A percentile compares a stretch with the other conserved stretches of the same genome.
phyloP scores from a whole-genome alignment of 2,329 filamentous ascomycete species.

The Fusarium subglutinans region DNA sequence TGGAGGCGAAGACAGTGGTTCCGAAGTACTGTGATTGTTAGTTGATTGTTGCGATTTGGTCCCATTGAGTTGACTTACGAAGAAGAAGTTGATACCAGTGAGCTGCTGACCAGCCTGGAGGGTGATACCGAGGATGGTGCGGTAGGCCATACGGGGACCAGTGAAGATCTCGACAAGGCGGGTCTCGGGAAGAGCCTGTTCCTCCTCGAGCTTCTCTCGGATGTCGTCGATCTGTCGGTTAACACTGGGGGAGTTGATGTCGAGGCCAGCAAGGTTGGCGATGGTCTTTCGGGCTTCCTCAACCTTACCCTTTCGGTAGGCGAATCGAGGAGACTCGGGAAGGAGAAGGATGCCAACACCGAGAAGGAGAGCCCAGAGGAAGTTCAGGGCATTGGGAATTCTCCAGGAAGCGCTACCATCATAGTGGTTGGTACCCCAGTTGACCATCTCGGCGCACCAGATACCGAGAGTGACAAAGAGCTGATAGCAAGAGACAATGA shows the following conservation, averaged over 20 bases:
- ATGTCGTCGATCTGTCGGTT: conserved; percentile 62
- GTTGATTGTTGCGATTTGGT: neutral
- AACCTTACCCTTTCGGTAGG: conserved; percentile 56
- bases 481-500: conserved; percentile 72
- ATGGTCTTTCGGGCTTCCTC: conserved; percentile 61
- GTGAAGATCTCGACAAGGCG: conserved; percentile 71
- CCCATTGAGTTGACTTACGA: conserved; percentile 43
- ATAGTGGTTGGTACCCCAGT: conserved; percentile 66
- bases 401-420: conserved; percentile 65
- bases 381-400: conserved; percentile 67
- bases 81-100: conserved; percentile 69
- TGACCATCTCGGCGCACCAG: conserved; percentile 65
- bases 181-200: conserved; percentile 55
- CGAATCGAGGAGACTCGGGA: conserved; percentile 64
- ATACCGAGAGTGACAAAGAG: conserved; percentile 76
- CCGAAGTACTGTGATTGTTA: conserved; percentile 59
- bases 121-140: conserved; percentile 68
- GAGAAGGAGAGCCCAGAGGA: conserved; percentile 64
- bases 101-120: conserved; percentile 75
- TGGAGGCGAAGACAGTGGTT: conserved; percentile 71
- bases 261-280: conserved; percentile 56
- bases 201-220: conserved; percentile 59
- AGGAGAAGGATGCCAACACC: conserved; percentile 61
- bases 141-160: conserved; percentile 71
- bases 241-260: conserved; percentile 52